Conservation (phyloP, 2,329 filamentous ascomycete species). For the Colletotrichum somersetense region DNA sequence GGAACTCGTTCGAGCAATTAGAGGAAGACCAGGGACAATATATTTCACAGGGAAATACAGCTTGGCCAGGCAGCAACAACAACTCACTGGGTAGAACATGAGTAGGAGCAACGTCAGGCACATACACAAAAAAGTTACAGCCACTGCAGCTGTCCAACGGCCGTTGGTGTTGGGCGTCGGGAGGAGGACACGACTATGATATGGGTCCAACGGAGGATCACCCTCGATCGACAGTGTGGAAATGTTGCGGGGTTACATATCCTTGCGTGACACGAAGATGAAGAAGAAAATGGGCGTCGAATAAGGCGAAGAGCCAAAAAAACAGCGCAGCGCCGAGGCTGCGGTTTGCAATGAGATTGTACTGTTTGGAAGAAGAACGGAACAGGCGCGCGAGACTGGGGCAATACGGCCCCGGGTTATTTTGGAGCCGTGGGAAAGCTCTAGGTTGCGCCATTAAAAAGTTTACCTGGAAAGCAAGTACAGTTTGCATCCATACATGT, state of each 20-base stretch:
- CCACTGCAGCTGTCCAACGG: not conserved
- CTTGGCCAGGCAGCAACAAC: conserved; percentile 25
- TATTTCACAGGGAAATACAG: conserved; percentile 24
- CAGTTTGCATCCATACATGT: conserved; percentile 10
- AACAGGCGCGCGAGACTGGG: not conserved
- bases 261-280: not conserved
- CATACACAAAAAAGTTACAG: not conserved
- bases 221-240: conserved; percentile 31
- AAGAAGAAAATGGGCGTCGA: conserved; percentile 3
- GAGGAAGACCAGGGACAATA: conserved; percentile 36
- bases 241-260: conserved; percentile 26
- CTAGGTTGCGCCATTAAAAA: not conserved
- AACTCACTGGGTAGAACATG: conserved; percentile 27
- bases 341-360: conserved; percentile 5
- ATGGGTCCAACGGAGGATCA: conserved; percentile 10
- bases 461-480: conserved; percentile 15
- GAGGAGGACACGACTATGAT: not conserved
- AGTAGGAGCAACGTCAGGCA: conserved; percentile 14
- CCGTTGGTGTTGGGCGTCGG: not conserved
- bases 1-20: conserved; percentile 29
- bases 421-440: not conserved
- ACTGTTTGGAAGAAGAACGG: conserved; percentile 4
- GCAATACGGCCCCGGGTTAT: not conserved
- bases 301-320: not conserved
- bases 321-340: conserved; percentile 14